These are phyloP conservation scores for Polyporus arcularius DNA, from an alignment of 768 basidiomycete genomes.

Conservation along the genomic window DNA sequence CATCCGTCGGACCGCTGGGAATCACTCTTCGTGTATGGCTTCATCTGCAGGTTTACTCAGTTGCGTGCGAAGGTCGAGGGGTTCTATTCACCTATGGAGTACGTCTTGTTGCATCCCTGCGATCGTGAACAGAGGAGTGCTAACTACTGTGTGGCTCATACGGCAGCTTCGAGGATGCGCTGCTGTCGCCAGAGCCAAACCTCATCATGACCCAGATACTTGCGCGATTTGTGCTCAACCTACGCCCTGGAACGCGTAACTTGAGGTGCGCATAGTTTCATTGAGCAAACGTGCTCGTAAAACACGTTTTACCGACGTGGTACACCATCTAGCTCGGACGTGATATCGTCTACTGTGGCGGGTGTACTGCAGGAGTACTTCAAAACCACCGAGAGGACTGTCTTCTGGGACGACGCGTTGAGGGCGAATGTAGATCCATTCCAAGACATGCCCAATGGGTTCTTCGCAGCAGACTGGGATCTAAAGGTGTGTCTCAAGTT, in stretches of 20 bases:
- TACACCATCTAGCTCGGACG: slow-evolving; percentile 62
- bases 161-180: slow-evolving; percentile 75
- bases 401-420: slow-evolving; percentile 78
- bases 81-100: slow-evolving; percentile 83
- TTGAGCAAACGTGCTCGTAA: slow-evolving; percentile 30
- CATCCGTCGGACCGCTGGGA: slow-evolving; percentile 89
- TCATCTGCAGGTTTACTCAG: slow-evolving; percentile 81
- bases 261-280: slow-evolving; percentile 64
- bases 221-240: slow-evolving; percentile 75
- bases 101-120: slow-evolving; percentile 38
- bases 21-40: slow-evolving; percentile 80
- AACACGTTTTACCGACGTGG: slow-evolving; percentile 36
- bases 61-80: slow-evolving; percentile 77
- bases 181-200: slow-evolving; percentile 72
- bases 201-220: slow-evolving; percentile 73
- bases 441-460: slow-evolving; percentile 61
- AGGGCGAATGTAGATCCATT: slow-evolving; percentile 76
- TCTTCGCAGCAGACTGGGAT: slow-evolving; percentile 81
- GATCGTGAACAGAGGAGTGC: background rate
- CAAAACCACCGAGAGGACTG: slow-evolving; percentile 70
- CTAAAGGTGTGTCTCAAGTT: slow-evolving; percentile 62
- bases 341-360: slow-evolving; percentile 76
- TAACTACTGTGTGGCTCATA: slow-evolving; percentile 35
- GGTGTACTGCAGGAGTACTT: slow-evolving; percentile 70
- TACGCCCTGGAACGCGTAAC: slow-evolving; percentile 88